These are phyloP conservation scores for Hypoxylon fuscum DNA, from an alignment of 495 filamentous ascomycete genomes.

Conservation along the genomic window DNA sequence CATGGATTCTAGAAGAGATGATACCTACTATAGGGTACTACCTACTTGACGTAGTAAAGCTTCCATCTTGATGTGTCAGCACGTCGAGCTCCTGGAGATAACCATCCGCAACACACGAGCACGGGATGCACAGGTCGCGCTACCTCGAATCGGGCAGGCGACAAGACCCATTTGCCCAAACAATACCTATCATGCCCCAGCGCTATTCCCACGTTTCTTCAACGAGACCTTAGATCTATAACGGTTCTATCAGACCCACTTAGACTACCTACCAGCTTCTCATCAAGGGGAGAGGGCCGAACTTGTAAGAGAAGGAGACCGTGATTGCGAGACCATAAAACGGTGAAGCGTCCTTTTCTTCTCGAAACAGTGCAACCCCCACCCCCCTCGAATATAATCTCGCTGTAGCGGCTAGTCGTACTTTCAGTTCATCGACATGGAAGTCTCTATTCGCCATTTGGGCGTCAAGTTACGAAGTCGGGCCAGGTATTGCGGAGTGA, in stretches of 20 bases:
- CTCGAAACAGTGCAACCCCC: constrained; percentile 11
- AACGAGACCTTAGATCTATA: constrained; percentile 25
- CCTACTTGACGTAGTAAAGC: constrained; percentile 30
- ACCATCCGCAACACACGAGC: constrained; percentile 17
- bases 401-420: constrained; percentile 26
- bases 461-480: constrained; percentile 36
- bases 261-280: constrained; percentile 27
- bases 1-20: constrained; percentile 36
- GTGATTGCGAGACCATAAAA: constrained; percentile 15
- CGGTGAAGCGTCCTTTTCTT: constrained; percentile 3
- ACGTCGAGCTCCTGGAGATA: constrained; percentile 15
- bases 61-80: constrained; percentile 22
- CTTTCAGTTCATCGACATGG: constrained; percentile 9
- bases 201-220: constrained; percentile 36
- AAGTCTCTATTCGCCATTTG: constrained; percentile 24
- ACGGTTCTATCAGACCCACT: constrained; percentile 25
- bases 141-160: constrained; percentile 40
- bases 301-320: constrained; percentile 19
- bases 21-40: constrained; percentile 16
- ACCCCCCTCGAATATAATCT: constrained; percentile 24
- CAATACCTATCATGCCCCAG: constrained; percentile 31
- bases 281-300: constrained; percentile 33
- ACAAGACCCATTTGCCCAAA: constrained; percentile 13
- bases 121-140: constrained; percentile 29
- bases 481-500: constrained; percentile 25